Percentiles rank a stretch among this genome's conserved stretches.
phyloP scores from a whole-genome alignment of 1,284 basidiomycete genomes.

The Psilocybe mexicana region DNA sequence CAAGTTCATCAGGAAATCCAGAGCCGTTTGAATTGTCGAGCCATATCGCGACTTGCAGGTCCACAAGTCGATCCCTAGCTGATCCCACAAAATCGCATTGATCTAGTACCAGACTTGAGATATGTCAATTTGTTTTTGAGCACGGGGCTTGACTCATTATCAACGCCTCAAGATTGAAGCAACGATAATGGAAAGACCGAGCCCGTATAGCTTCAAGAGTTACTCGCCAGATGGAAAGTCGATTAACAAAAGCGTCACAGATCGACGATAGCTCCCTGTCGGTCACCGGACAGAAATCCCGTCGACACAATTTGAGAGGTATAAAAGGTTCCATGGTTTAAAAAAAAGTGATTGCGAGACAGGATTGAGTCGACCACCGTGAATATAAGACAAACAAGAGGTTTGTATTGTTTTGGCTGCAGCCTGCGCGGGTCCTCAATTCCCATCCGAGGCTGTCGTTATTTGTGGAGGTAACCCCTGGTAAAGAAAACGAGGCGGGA shows the following conservation, averaged over 20 bases:
- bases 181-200: constrained; percentile 57
- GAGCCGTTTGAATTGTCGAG: constrained; percentile 55
- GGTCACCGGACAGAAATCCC: constrained; percentile 39
- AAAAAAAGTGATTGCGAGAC: constrained; percentile 43
- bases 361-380: constrained; percentile 61
- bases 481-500: not conserved
- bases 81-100: constrained; percentile 56
- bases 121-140: constrained; percentile 3
- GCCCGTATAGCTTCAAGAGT: constrained; percentile 64
- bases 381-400: constrained; percentile 42
- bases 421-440: constrained; percentile 29
- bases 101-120: constrained; percentile 31
- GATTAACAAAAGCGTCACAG: constrained; percentile 47
- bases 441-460: constrained; percentile 2
- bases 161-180: constrained; percentile 60
- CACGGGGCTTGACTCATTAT: constrained; percentile 41
- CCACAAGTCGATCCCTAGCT: constrained; percentile 55
- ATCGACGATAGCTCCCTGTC: constrained; percentile 37
- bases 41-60: constrained; percentile 48
- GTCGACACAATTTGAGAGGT: constrained; percentile 39
- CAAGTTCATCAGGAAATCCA: constrained; percentile 53
- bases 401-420: constrained; percentile 32
- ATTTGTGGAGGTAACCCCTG: not conserved
- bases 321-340: constrained; percentile 58
- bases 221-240: constrained; percentile 56